Percentiles rank a stretch among this genome's conserved stretches.
phyloP scores from a whole-genome alignment of 2,329 filamentous ascomycete genomes.

The Xylariaceae sp. region DNA sequence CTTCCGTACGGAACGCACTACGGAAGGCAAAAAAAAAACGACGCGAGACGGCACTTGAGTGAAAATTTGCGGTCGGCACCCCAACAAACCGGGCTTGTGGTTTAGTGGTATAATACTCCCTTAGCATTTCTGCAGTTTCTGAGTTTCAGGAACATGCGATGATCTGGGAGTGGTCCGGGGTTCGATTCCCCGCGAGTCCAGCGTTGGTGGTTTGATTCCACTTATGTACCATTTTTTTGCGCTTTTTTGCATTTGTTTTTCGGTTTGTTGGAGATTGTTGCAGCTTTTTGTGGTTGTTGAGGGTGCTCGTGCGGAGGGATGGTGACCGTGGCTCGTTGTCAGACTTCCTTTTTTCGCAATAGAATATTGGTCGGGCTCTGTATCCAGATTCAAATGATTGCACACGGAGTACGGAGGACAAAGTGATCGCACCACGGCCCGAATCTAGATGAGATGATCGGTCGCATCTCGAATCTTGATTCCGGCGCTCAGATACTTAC shows the following conservation, averaged over 20 bases:
- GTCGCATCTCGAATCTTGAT: neutral
- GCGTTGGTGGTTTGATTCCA: conserved; percentile 13
- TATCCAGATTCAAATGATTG: neutral
- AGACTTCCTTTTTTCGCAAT: no score
- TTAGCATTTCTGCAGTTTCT: neutral
- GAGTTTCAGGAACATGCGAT: neutral
- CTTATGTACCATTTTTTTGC: neutral
- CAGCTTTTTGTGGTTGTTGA: no score
- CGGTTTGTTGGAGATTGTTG: no score
- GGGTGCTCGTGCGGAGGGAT: no score
- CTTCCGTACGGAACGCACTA: no score
- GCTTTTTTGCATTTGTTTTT: neutral
- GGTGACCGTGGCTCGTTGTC: no score
- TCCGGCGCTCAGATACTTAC: neutral
- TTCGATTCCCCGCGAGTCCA: conserved; percentile 29
- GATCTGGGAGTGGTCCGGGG: conserved; percentile 26
- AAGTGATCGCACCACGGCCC: neutral
- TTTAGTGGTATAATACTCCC: conserved; percentile 9
- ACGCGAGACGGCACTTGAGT: neutral
- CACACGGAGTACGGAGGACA: neutral
- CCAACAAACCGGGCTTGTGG: conserved; percentile 9
- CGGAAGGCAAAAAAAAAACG: no score
- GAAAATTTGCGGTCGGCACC: neutral
- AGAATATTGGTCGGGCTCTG: no score
- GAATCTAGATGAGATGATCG: neutral